Conservation (phyloP, 495 filamentous ascomycete genomes). For the Penicillium chermesinum region DNA sequence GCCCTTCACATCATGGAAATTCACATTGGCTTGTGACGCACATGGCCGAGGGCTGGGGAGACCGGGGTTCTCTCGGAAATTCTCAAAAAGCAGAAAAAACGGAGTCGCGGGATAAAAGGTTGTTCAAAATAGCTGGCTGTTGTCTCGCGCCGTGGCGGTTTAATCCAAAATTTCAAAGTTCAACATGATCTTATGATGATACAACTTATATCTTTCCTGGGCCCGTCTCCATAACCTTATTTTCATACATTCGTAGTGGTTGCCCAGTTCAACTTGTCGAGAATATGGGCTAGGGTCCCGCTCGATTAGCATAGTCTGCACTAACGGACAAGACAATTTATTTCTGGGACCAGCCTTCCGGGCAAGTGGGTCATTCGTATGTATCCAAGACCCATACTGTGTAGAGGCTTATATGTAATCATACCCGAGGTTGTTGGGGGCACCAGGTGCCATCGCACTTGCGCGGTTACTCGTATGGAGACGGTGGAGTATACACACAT, state of each 20-base stretch:
- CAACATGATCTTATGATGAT: conserved; percentile 35
- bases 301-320: too few species aligned
- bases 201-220: conserved; percentile 13
- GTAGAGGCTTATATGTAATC: neutral
- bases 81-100: conserved; percentile 33
- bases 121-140: conserved; percentile 46
- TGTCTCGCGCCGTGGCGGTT: conserved; percentile 47
- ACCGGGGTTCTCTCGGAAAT: conserved; percentile 24
- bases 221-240: too few species aligned
- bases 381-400: too few species aligned
- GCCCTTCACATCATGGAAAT: conserved; percentile 28
- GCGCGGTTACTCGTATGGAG: too few species aligned
- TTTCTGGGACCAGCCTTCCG: too few species aligned
- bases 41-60: conserved; percentile 25
- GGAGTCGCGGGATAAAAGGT: conserved; percentile 45
- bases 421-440: conserved; percentile 2
- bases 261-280: too few species aligned
- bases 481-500: too few species aligned
- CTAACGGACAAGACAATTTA: too few species aligned
- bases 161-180: conserved; percentile 46
- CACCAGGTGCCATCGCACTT: conserved; percentile 10
- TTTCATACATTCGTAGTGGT: too few species aligned
- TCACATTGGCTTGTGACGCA: conserved; percentile 32
- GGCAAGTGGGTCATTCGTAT: too few species aligned
- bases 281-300: too few species aligned